phyloP scores from a whole-genome alignment of 768 basidiomycete species.

The Plicaturopsis crispa region DNA sequence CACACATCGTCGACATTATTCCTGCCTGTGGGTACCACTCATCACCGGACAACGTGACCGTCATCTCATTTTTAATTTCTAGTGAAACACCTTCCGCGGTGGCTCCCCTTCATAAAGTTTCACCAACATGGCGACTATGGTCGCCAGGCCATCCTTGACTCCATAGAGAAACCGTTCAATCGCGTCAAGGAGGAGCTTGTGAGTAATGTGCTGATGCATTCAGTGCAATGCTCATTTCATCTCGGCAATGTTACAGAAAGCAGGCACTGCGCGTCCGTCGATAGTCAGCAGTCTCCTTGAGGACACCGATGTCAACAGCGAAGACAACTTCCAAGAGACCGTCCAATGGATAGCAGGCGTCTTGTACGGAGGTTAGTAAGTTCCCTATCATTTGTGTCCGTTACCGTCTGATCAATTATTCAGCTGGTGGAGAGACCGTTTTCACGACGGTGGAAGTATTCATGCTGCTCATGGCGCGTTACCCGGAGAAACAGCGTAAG shows the following conservation, averaged over 20 bases:
- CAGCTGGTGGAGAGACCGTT: slow-evolving; percentile 12
- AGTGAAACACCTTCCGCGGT: slow-evolving; percentile 15
- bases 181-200: slow-evolving; percentile 1
- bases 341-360: slow-evolving; percentile 10
- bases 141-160: background rate
- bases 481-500: slow-evolving; percentile 10
- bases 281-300: slow-evolving; percentile 2
- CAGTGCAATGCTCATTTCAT: background rate
- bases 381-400: background rate
- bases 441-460: slow-evolving; percentile 7
- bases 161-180: slow-evolving; percentile 4
- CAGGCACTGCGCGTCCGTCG: slow-evolving; percentile 2
- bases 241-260: background rate
- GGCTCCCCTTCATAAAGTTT: slow-evolving; percentile 13
- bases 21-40: slow-evolving; percentile 9
- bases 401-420: background rate
- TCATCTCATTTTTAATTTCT: too few relatives aligned
- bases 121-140: slow-evolving; percentile 5
- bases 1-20: slow-evolving; percentile 10
- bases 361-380: slow-evolving; percentile 13
- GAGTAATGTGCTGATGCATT: background rate
- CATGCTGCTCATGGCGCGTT: slow-evolving; percentile 11
- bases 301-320: background rate
- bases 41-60: too few relatives aligned
- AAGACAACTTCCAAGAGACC: slow-evolving; percentile 4